Evolutionary conservation across 2,329 filamentous ascomycete species (phyloP).

Genomic region (Microsporum canis): DNA sequence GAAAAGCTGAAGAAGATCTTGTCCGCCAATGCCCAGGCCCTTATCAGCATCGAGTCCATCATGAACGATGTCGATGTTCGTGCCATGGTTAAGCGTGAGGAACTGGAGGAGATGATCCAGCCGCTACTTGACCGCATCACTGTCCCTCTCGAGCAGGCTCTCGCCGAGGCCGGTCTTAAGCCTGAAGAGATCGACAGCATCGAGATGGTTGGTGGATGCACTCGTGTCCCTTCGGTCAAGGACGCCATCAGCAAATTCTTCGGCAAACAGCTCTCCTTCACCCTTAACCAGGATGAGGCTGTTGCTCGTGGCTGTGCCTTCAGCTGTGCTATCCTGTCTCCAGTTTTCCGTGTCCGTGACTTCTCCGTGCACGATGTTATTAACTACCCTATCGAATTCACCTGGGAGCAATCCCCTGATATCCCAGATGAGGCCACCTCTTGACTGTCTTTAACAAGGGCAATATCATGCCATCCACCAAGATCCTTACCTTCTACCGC

Average conservation of each 20-base stretch:
- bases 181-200: constrained; percentile 85
- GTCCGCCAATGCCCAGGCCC: constrained; percentile 84
- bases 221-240: constrained; percentile 88
- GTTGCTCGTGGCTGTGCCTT: constrained; percentile 92
- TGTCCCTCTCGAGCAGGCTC: constrained; percentile 72
- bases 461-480: constrained; percentile 93
- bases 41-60: constrained; percentile 91
- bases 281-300: constrained; percentile 95
- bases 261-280: constrained; percentile 84
- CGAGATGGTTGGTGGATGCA: constrained; percentile 89
- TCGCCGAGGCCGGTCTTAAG: constrained; percentile 85
- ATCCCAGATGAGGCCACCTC: constrained; percentile 98
- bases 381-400: constrained; percentile 96
- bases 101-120: constrained; percentile 82
- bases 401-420: constrained; percentile 96
- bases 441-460: constrained; percentile 95
- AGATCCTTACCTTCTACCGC: constrained; percentile 98
- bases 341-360: constrained; percentile 95
- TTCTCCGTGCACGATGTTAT: constrained; percentile 96
- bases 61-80: constrained; percentile 96
- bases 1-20: constrained; percentile 99
- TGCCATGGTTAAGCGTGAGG: constrained; percentile 80
- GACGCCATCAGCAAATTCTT: constrained; percentile 83
- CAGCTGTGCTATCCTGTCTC: constrained; percentile 92
- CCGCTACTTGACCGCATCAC: constrained; percentile 66